phyloP scores from a whole-genome alignment of 75 land plant species.

The Pinus taeda region DNA sequence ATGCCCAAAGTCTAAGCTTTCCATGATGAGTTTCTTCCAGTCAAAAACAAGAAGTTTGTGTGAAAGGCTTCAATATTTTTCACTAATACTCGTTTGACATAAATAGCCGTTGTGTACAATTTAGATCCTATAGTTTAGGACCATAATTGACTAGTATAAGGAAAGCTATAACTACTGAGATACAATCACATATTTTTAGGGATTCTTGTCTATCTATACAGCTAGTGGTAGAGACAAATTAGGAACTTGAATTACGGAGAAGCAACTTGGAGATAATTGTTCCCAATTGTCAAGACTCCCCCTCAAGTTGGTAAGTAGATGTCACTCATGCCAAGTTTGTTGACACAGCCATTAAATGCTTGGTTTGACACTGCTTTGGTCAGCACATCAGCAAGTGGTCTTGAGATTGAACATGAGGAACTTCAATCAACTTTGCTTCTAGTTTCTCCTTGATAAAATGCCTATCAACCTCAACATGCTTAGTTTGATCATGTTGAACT shows the following conservation, averaged over 20 bases:
- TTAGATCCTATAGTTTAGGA: no score
- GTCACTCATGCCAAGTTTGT: not conserved
- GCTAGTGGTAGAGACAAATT: no score
- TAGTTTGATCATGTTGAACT: conserved; percentile 2
- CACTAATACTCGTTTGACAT: no score
- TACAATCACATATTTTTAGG: no score
- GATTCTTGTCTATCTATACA: no score
- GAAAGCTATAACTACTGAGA: no score
- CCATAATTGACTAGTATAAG: no score
- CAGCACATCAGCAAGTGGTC: not conserved
- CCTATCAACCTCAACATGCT: not conserved
- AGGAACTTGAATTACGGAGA: not conserved
- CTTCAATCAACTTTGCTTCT: not conserved
- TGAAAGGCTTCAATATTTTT: no score
- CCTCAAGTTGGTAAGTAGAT: not conserved
- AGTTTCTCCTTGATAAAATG: not conserved
- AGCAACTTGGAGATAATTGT: not conserved
- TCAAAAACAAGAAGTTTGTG: no score
- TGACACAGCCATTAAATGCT: not conserved
- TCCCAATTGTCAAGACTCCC: not conserved
- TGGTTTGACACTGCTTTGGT: not conserved
- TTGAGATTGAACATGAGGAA: not conserved
- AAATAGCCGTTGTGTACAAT: no score
- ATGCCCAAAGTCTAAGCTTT: no score
- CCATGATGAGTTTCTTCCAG: no score